Evolutionary conservation across 2,329 filamentous ascomycete species (phyloP), one percentile per base, ranked within the genome.

Genomic region (Dothideomycetes sp.): DNA sequence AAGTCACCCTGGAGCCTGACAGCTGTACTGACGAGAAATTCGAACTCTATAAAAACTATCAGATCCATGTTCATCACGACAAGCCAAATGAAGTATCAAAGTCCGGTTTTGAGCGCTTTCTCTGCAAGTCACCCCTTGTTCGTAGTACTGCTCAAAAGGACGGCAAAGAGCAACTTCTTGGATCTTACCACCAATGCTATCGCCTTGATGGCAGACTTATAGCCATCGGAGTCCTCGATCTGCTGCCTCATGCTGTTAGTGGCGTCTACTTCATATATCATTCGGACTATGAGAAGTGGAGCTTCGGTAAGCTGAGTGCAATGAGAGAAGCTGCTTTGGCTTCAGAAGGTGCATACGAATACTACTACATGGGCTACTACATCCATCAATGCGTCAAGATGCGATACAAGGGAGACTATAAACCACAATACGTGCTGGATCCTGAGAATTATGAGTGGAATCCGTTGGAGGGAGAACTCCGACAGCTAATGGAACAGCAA

Each of bases 201-300:
- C 73, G 84, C 20, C 66, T 91, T 3, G 82, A 91, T 53, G 84
- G 82, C 16, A 70, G 76, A 35, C 67, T 91, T 11, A 76, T 89
- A 17, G 84, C 84, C 2, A 72, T 91, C 48, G 80, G 80, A 0
- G 80, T 91, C 1, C 64, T 91, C 4, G 84, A 91, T 55, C 67
- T 91, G 7, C 66, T 91, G 1, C 84, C 84, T 0, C 68, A 84
- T 44, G 80, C 76, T 49, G 81, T 91, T 35, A 88, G 83, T 51
- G 81, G 81, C 4, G 84, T 91, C 9, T 91, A 91, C 62, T 85
- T 91, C 55, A 63, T 91, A 46, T 91, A 91, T 54, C 75, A 88
- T 53, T 77, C 80, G 53, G 82, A 82, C 47, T 76, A 86, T 39
- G 76, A 82, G 50, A 68, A 70, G 43, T 79, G 75, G 62, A 71